These are phyloP conservation scores for Suillus clintonianus DNA, from an alignment of 768 basidiomycete species.

Conservation along the genomic window DNA sequence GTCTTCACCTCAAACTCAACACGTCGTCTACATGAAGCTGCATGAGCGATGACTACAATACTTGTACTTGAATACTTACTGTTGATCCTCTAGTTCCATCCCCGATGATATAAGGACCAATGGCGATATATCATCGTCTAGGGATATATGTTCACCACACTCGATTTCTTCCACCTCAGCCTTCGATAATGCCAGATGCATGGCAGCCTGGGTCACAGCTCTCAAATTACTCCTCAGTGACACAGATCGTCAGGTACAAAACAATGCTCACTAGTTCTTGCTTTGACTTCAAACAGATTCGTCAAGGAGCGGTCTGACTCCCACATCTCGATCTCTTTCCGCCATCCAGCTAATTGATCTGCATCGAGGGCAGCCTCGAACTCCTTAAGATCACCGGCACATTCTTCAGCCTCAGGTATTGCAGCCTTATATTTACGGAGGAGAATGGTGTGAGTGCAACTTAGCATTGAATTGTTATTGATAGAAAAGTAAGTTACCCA, in stretches of 20 bases:
- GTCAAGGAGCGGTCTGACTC: slow-evolving; percentile 19
- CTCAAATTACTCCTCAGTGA: not conserved
- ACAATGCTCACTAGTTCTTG: slow-evolving; percentile 9
- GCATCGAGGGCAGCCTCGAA: not conserved
- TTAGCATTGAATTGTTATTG: not conserved
- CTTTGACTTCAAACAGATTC: slow-evolving; percentile 20
- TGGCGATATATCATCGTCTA: slow-evolving; percentile 13
- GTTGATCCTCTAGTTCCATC: slow-evolving; percentile 35
- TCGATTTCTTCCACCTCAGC: slow-evolving; percentile 20
- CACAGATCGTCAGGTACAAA: not conserved
- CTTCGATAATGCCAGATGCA: slow-evolving; percentile 21
- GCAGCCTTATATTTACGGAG: slow-evolving; percentile 5
- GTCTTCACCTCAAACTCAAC: not conserved
- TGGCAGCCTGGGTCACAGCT: slow-evolving; percentile 14
- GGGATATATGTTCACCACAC: not conserved
- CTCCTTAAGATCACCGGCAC: not conserved
- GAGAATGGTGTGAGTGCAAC: not conserved
- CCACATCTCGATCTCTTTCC: slow-evolving; percentile 17
- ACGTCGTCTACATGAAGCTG: not conserved
- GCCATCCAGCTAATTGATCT: slow-evolving; percentile 18
- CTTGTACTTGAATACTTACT: slow-evolving; percentile 23
- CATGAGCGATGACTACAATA: not conserved
- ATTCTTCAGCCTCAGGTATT: not conserved
- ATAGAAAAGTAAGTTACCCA: slow-evolving; percentile 20
- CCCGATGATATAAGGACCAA: slow-evolving; percentile 29